Evolutionary conservation across 1,284 basidiomycete genomes (phyloP), one percentile per base, ranked within the genome.

Genomic region (Ceratobasidium sp.): DNA sequence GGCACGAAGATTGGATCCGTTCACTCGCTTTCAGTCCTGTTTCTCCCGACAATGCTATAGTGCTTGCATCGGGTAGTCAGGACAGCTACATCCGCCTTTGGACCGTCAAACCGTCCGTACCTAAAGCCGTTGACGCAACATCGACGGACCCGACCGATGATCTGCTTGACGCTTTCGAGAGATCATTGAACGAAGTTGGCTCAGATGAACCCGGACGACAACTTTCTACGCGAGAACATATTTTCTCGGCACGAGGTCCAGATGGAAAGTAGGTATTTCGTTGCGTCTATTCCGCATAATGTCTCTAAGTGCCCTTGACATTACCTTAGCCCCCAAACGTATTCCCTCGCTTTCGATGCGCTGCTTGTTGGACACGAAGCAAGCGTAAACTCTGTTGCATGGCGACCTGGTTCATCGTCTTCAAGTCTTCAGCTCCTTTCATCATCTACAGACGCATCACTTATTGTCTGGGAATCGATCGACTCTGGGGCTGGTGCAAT

Each of bases 1-100:
- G 96, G 0, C 96, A 98, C 78, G 92, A 97, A 83, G 96, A 98
- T 79, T 98, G 96, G 96, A 85, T 97, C 61, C 88, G 91, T 74
- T 86, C 88, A 74, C 85, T 98, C 30, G 85, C 89, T 1, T 93
- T 97, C 79, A 85, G 85, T 32, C 61, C 78, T 1, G 79, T 80
- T 45, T 76, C 80, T 0, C 53, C 77, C 1, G 79, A 82, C 10
- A 59, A 73, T 12, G 74, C 60, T 28, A 82, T 89, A 30, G 76
- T 88, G 0, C 84, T 98, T 21, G 94, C 96, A 0, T 96, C 94
- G 16, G 96, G 94, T 1, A 94, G 94, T 2, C 96, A 97, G 81
- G 96, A 98, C 79, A 88, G 89, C 18, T 96, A 93, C 45, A 92
- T 97, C 70, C 89, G 96, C 41, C 81, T 98, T 3, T 98, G 96